phyloP scores from a whole-genome alignment of 1,284 basidiomycete species.

The Omphalotus olearius region DNA sequence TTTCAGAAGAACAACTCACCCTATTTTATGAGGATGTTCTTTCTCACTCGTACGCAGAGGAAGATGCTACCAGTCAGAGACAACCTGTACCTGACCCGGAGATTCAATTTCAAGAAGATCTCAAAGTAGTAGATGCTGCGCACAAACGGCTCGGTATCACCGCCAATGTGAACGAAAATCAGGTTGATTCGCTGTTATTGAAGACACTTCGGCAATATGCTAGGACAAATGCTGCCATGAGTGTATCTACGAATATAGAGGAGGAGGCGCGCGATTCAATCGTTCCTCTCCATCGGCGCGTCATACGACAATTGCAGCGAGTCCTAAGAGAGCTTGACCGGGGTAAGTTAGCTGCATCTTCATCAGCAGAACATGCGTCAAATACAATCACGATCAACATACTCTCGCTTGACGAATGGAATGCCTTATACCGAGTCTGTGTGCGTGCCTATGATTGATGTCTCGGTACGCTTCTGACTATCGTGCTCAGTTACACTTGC shows the following conservation, averaged over 20 bases:
- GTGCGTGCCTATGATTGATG: conserved; percentile 24
- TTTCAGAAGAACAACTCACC: conserved; percentile 47
- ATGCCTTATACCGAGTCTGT: conserved; percentile 39
- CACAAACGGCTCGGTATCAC: not conserved
- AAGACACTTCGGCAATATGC: not conserved
- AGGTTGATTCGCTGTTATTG: not conserved
- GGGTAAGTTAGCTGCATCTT: not conserved
- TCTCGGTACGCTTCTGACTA: conserved; percentile 1
- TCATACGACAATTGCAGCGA: not conserved
- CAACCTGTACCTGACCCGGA: conserved; percentile 19
- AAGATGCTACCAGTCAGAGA: conserved; percentile 12
- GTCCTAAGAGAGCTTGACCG: conserved; percentile 1
- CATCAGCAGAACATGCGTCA: not conserved
- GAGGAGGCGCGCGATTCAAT: not conserved
- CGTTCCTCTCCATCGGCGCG: conserved; percentile 1
- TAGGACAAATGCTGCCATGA: not conserved
- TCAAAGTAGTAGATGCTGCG: not conserved
- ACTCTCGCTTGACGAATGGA: conserved; percentile 46
- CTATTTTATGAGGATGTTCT: conserved; percentile 52
- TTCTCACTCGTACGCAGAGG: conserved; percentile 26
- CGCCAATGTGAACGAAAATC: not conserved
- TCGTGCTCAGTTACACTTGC: conserved; percentile 26
- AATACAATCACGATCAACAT: conserved; percentile 31
- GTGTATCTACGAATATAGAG: not conserved
- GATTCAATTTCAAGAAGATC: conserved; percentile 23